Evolutionary conservation across 257 asterid species (phyloP), one percentile per base, ranked within the genome.

Genomic region (Lycium barbarum): DNA sequence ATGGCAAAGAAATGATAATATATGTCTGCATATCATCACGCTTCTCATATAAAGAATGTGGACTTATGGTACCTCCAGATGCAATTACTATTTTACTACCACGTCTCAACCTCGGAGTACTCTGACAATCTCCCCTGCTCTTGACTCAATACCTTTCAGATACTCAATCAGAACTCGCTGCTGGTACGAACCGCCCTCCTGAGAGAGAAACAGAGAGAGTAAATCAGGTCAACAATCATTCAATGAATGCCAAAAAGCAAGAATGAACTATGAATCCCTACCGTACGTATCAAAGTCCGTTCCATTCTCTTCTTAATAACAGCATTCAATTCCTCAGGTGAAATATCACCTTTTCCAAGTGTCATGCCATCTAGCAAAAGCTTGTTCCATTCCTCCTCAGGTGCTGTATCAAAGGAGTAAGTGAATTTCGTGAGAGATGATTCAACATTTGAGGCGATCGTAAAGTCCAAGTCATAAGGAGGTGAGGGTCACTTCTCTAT

Each of bases 161-260:
- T 93, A 96, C 93, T 95, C 99, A 11, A 91, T 90, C 15, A 95
- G 98, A 87, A 96, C 84, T 8, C 99, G 97, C 85, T 96, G 99
- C 89, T 93, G 96, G 88, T 95, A 96, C 1, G 99, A 96, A 85
- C 99, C 99, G 65, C 97, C 98, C 87, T 96, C 98, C 99, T 95
- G 92, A 20, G 66, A 80, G 22, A 83, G 10, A 45, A 18, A 74
- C 45, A 55, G 58, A 35, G 54, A 66, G 63, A 20, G 86, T 22
- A 58, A 66, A 79, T 35, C 59, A 80, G 11, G n/a, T 54, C 84
- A 66, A 86, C 85, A 72, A 88, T 22, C 67, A 15, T 53, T 62
- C 17, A 80, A 68, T 47, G 81, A 81, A n/a, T 35, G 22, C 11
- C 35, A 72, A 67, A 78, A 4, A 88, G 59, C 58, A 14, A 83